Evolutionary conservation across 2,329 filamentous ascomycete genomes (phyloP).

Genomic region (Ceratocystis cacaofunesta): DNA sequence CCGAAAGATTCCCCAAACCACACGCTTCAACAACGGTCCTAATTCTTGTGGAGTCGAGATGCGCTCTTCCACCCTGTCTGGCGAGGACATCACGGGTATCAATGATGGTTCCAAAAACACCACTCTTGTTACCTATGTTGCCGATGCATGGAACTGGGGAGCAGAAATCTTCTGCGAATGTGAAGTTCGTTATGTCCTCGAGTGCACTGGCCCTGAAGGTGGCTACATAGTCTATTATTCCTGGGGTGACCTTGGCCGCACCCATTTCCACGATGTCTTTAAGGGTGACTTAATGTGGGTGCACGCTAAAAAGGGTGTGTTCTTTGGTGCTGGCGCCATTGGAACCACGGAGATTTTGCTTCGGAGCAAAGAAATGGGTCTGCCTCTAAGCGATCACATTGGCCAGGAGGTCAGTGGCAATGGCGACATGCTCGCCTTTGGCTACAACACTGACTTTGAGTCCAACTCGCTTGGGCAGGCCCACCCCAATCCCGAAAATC

Average conservation of each 20-base stretch:
- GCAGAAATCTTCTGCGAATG: constrained; percentile 57
- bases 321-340: constrained; percentile 49
- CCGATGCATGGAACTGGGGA: constrained; percentile 58
- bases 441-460: constrained; percentile 44
- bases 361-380: constrained; percentile 42
- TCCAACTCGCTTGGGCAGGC: constrained; percentile 42
- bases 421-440: constrained; percentile 50
- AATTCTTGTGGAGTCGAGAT: constrained; percentile 52
- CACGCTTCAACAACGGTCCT: constrained; percentile 43
- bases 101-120: constrained; percentile 56
- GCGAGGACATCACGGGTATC: constrained; percentile 47
- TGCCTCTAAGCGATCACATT: constrained; percentile 41
- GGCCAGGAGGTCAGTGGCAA: constrained; percentile 51
- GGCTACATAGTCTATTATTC: constrained; percentile 47
- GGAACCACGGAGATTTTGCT: constrained; percentile 53
- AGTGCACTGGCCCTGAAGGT: constrained; percentile 35
- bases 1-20: constrained; percentile 44
- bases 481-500: constrained; percentile 34
- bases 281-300: constrained; percentile 52
- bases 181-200: constrained; percentile 48
- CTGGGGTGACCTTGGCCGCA: constrained; percentile 46
- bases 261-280: constrained; percentile 38
- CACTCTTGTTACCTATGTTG: constrained; percentile 50
- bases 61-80: constrained; percentile 42
- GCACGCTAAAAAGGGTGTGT: constrained; percentile 47